phyloP scores from a whole-genome alignment of 202 grass and related monocot species.

The Setaria viridis region DNA sequence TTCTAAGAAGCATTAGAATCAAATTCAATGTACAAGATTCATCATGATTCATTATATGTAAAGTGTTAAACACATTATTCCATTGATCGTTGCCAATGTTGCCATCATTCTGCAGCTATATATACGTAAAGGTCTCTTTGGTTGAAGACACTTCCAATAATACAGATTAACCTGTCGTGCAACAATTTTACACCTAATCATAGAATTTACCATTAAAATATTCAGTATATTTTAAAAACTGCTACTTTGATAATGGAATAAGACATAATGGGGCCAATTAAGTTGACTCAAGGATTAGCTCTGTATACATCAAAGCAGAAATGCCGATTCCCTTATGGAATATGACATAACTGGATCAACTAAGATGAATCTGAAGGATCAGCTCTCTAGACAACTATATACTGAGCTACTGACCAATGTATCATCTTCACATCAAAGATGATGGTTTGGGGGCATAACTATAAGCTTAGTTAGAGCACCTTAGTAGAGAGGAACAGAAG shows the following conservation, averaged over 20 bases:
- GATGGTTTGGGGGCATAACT: background rate
- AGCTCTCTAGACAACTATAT: background rate
- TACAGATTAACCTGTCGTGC: background rate
- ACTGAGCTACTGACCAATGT: background rate
- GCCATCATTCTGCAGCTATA: background rate
- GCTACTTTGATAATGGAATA: background rate
- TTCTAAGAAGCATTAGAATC: background rate
- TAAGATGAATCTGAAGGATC: background rate
- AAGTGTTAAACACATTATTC: background rate
- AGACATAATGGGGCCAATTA: background rate
- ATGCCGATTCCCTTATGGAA: background rate
- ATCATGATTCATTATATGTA: background rate
- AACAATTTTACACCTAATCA: background rate
- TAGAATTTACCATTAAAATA: background rate
- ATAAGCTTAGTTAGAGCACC: constrained; percentile 16
- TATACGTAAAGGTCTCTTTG: background rate
- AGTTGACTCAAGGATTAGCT: background rate
- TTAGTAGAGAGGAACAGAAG: background rate
- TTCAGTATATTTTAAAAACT: background rate
- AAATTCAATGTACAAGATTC: background rate
- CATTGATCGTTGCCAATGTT: background rate
- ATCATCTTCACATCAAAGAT: background rate
- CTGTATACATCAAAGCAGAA: background rate
- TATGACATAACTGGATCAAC: background rate
- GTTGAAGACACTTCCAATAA: constrained; percentile 27